phyloP scores from a whole-genome alignment of 108 stramenopile genomes.

The Pseudonitzschia pungens region DNA sequence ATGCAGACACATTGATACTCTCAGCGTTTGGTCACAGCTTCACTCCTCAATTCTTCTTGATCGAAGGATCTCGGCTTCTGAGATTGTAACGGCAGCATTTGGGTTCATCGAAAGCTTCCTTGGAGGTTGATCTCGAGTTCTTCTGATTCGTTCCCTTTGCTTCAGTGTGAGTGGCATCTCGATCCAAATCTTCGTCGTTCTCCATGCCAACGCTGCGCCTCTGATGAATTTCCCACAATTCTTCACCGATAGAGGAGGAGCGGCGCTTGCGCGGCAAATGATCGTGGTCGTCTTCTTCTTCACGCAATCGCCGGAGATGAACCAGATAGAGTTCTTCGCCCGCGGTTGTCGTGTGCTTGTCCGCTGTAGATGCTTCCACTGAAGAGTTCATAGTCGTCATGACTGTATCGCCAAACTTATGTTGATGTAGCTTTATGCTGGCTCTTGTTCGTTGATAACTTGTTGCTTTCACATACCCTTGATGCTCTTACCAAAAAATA shows the following conservation, averaged over 20 bases:
- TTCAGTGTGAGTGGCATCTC: background rate
- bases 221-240: conserved; percentile 62
- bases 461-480: too few species aligned
- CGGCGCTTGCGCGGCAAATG: conserved; percentile 34
- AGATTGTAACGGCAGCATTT: conserved; percentile 15
- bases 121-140: background rate
- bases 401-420: background rate
- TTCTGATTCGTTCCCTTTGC: background rate
- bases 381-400: background rate
- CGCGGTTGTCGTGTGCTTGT: conserved; percentile 19
- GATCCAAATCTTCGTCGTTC: conserved; percentile 42
- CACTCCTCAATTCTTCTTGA: conserved; percentile 6
- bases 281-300: conserved; percentile 51
- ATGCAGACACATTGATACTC: too few species aligned
- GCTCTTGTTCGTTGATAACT: too few species aligned
- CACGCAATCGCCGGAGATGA: conserved; percentile 53
- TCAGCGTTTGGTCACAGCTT: background rate
- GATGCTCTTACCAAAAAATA: too few species aligned
- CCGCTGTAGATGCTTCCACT: conserved; percentile 12
- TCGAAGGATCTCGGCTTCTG: background rate
- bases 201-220: conserved; percentile 60
- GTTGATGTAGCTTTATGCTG: too few species aligned
- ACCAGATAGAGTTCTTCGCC: conserved; percentile 77
- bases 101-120: background rate
- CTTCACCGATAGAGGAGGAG: conserved; percentile 55